Evolutionary conservation across 352 stramenopile genomes (phyloP), one percentile per base, ranked within the genome.

Genomic region (Globisporangium nagaii): DNA sequence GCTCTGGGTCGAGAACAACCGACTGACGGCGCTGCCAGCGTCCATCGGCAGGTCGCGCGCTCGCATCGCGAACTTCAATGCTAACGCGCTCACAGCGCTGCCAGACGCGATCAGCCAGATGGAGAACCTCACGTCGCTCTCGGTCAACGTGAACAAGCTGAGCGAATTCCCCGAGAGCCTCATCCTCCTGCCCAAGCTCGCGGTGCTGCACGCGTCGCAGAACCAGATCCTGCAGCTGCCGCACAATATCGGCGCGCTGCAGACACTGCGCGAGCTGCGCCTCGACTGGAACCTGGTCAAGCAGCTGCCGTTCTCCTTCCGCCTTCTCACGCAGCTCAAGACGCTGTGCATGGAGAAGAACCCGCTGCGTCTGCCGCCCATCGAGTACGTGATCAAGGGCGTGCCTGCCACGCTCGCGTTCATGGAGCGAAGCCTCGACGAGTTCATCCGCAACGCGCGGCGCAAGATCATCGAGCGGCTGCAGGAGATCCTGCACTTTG

Each of bases 291-390:
- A 89, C 52, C 48, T 31, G 2, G 68, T 89, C 40, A 71, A 65
- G 34, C 75, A 86, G 48, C 68, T 89, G 20, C 78, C 78, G 0
- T 86, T 86, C 55, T 86, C 75, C 1, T 83, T 89, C 24, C 73
- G 75, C 1, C 45, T 81, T 13, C 58, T 76, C 12, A 59, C 17
- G 0, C 49, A 53, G 1, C 56, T 89, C 0, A 28, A 68, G 32
- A 50, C 68, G 17, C 53, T 89, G 2, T 70, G 68, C 31, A 71
- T 89, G 65, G 79, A 89, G 52, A 66, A 75, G n/a, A 89, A 86
- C 34, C 78, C 73, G 3, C 61, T 86, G 42, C 62, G 65, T 0
- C 47, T 79, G 6, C 78, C 78, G 37, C 73, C 73, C 2, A 57
- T 70, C 3, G 75, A 89, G 32, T 53, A 79, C 20, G 63, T 89